These are phyloP conservation scores for Sphagnum fallax DNA, from an alignment of 228 moss, liverwort and hornwort genomes.

Conservation along the genomic window DNA sequence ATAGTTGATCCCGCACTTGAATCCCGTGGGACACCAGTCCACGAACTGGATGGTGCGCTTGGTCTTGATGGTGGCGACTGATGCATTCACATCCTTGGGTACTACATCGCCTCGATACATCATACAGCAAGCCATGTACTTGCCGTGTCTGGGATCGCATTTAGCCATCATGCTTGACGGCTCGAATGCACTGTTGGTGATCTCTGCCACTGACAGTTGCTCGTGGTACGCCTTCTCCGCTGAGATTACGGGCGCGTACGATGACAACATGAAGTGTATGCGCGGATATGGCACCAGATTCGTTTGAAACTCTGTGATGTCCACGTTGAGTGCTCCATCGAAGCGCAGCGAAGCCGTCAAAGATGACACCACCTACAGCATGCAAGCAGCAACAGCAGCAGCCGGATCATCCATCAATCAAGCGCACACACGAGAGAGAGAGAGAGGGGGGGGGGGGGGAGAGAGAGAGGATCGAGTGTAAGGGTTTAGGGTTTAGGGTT, in stretches of 20 bases:
- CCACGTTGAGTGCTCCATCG: constrained; percentile 36
- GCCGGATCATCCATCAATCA: too few species aligned
- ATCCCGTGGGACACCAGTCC: constrained; percentile 42
- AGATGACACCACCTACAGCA: constrained; percentile 25
- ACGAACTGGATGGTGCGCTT: constrained; percentile 43
- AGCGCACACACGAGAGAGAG: too few species aligned
- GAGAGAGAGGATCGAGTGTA: too few species aligned
- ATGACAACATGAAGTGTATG: constrained; percentile 37
- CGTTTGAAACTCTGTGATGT: constrained; percentile 32
- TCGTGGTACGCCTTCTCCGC: constrained; percentile 43
- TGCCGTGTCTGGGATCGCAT: constrained; percentile 38
- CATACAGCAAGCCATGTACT: constrained; percentile 42
- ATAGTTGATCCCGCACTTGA: constrained; percentile 39
- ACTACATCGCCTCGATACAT: constrained; percentile 48
- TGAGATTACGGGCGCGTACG: constrained; percentile 35
- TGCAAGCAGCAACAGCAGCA: too few species aligned
- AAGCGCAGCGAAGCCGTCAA: constrained; percentile 35
- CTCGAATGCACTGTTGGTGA: constrained; percentile 39
- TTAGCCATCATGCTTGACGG: constrained; percentile 46
- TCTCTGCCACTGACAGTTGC: constrained; percentile 30
- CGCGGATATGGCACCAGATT: constrained; percentile 38
- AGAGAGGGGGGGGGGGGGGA: too few species aligned
- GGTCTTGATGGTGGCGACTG: constrained; percentile 34
- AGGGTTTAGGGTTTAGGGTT: too few species aligned
- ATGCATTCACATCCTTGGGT: constrained; percentile 47